Evolutionary conservation across 2,329 filamentous ascomycete species (phyloP).

Genomic region (Penicillium sp.): DNA sequence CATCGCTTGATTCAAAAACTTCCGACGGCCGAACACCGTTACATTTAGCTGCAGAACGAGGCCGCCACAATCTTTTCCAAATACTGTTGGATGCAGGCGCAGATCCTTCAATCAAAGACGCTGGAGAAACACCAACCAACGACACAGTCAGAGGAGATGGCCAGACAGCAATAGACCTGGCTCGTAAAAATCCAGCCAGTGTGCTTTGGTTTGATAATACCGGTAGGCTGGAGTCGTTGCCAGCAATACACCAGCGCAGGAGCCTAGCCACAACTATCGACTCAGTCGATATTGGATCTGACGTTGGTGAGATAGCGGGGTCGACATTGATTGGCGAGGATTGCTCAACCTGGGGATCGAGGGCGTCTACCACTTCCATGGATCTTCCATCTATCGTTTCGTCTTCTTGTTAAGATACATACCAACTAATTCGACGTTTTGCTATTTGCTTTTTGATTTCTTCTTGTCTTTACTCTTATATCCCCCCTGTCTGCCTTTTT

Average conservation of each 20-base stretch:
- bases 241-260: conserved; percentile 6
- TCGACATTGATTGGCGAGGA: conserved; percentile 19
- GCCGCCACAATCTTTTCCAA: conserved; percentile 26
- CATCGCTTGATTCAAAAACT: conserved; percentile 19
- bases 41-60: conserved; percentile 30
- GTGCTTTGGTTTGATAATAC: conserved; percentile 25
- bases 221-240: conserved; percentile 16
- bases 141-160: conserved; percentile 10
- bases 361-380: conserved; percentile 13
- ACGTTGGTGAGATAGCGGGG: conserved; percentile 18
- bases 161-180: conserved; percentile 26
- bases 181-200: conserved; percentile 26
- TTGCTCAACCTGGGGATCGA: conserved; percentile 11
- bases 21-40: conserved; percentile 26
- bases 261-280: conserved; percentile 24
- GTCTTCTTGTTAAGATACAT: conserved; percentile 7
- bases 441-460: not conserved
- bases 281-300: conserved; percentile 12
- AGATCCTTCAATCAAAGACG: conserved; percentile 20
- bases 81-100: conserved; percentile 28
- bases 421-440: not conserved
- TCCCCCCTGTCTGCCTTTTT: not conserved
- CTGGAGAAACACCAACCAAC: conserved; percentile 1
- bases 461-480: not conserved
- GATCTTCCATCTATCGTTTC: conserved; percentile 5